Conservation (phyloP, 2,329 filamentous ascomycete species). For the Pseudogymnoascus sp. region DNA sequence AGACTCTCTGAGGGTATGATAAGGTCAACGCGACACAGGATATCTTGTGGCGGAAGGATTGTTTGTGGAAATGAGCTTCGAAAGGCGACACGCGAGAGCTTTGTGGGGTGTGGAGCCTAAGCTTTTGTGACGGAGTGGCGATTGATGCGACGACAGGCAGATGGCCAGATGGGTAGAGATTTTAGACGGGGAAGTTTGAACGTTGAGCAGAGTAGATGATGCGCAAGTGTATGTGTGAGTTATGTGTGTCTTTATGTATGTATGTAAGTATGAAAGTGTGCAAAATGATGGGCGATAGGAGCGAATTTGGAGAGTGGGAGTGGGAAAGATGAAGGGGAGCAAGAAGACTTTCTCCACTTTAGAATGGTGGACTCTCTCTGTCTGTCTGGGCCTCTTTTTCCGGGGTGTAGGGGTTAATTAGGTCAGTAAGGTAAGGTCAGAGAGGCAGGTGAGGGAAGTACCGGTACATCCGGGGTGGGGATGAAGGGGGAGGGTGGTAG, state of each 20-base stretch:
- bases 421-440: background rate
- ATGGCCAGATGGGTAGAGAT: background rate
- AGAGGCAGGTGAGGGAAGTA: background rate
- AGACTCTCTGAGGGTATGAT: background rate
- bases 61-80: background rate
- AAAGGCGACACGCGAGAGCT: constrained; percentile 8
- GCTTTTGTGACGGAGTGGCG: background rate
- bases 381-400: background rate
- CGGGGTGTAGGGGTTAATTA: constrained; percentile 2
- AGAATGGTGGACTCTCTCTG: background rate
- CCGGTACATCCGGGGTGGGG: background rate
- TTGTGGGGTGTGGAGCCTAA: constrained; percentile 7
- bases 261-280: background rate
- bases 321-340: constrained; percentile 2
- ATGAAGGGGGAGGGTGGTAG: background rate
- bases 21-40: background rate
- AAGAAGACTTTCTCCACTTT: constrained; percentile 7
- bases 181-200: background rate
- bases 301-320: background rate
- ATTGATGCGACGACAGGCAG: background rate
- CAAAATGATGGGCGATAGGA: constrained; percentile 2
- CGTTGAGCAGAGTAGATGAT: background rate
- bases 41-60: background rate
- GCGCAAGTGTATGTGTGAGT: background rate
- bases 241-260: background rate